A percentile compares a stretch with the other conserved stretches of the same genome.
These are phyloP conservation scores for Cytospora piceae DNA, from an alignment of 2,329 filamentous ascomycete species.

Conservation along the genomic window DNA sequence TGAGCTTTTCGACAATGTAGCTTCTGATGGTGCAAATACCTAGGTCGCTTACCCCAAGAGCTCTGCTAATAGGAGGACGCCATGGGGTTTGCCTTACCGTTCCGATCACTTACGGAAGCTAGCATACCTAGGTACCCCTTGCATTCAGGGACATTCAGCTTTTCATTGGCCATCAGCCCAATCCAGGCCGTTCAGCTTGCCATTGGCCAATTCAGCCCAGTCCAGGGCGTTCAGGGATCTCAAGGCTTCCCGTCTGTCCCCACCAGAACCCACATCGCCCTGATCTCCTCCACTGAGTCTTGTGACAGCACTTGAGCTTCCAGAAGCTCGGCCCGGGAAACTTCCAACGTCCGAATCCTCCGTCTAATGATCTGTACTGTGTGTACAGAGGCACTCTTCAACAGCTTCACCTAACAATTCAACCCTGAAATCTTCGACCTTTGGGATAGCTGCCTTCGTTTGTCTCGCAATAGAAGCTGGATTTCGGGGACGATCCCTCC, in stretches of 20 bases:
- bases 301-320: not conserved
- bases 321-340: not conserved
- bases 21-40: not conserved
- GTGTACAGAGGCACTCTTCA: not conserved
- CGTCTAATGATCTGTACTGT: not conserved
- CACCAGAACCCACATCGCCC: too few relatives aligned
- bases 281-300: not conserved
- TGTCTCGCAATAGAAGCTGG: not conserved
- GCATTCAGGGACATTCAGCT: not conserved
- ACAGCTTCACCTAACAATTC: not conserved
- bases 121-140: too few relatives aligned
- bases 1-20: not conserved
- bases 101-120: too few relatives aligned
- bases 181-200: too few relatives aligned
- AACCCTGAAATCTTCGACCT: not conserved
- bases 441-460: not conserved
- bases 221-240: not conserved
- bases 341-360: not conserved
- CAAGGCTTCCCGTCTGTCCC: too few relatives aligned
- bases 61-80: too few relatives aligned
- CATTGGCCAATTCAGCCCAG: not conserved
- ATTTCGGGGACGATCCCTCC: not conserved
- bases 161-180: too few relatives aligned
- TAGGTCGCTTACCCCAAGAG: too few relatives aligned
- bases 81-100: too few relatives aligned